Evolutionary conservation across 495 filamentous ascomycete genomes (phyloP).

Genomic region (Penicillium egyptiacum): DNA sequence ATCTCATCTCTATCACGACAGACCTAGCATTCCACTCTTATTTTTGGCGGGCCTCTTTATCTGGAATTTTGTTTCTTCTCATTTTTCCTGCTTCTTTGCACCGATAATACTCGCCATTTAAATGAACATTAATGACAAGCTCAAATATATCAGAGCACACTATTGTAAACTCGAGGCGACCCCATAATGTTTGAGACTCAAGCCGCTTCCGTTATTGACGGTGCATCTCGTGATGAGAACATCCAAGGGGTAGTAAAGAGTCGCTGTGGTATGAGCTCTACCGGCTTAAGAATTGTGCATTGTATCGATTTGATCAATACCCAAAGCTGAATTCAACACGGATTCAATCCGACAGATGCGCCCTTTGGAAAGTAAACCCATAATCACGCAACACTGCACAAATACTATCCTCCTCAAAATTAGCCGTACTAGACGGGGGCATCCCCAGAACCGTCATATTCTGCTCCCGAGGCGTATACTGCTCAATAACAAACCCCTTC

Average conservation of each 20-base stretch:
- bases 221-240: too few relatives aligned
- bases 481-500: conserved; percentile 6
- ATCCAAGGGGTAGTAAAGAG: background rate
- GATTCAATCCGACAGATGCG: conserved; percentile 9
- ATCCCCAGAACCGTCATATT: conserved; percentile 22
- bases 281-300: background rate
- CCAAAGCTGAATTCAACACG: background rate
- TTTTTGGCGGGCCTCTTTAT: background rate
- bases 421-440: conserved; percentile 9
- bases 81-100: background rate
- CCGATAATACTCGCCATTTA: background rate
- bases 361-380: conserved; percentile 30
- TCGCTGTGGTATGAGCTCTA: background rate
- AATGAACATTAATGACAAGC: background rate
- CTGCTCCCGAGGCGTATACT: conserved; percentile 7
- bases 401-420: conserved; percentile 18
- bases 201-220: too few relatives aligned
- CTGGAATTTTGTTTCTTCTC: background rate
- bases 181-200: too few relatives aligned
- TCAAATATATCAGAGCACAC: background rate
- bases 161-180: background rate
- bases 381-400: conserved; percentile 30
- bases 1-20: conserved; percentile 3
- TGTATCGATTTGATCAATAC: background rate
- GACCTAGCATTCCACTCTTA: background rate